A percentile compares a stretch with the other conserved stretches of the same genome.
Conservation (phyloP, 805 yeast species). For the Metschnikowia lunata region DNA sequence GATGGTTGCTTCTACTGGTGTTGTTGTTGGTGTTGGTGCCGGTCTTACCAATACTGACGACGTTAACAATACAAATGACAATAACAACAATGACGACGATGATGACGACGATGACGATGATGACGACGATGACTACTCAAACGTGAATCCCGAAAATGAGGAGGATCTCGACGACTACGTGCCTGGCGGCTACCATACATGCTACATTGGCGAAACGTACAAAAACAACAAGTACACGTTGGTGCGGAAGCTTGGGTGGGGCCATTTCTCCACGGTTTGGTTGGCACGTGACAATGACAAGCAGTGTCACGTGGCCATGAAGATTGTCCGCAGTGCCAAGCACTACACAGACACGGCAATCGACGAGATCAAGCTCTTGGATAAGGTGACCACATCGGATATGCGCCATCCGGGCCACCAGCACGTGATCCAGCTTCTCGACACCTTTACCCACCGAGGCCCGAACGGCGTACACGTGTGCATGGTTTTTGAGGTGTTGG, state of each 20-base stretch:
- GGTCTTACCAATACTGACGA: background rate
- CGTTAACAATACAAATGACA: background rate
- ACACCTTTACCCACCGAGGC: conserved; percentile 53
- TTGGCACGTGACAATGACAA: conserved; percentile 48
- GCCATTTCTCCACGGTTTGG: conserved; percentile 73
- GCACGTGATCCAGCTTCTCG: conserved; percentile 50
- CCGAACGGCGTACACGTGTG: conserved; percentile 63
- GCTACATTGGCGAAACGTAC: conserved; percentile 50
- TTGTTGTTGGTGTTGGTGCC: too few species aligned
- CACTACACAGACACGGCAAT: conserved; percentile 59
- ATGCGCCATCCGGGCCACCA: conserved; percentile 38
- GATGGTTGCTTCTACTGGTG: too few species aligned
- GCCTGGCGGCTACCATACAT: conserved; percentile 64
- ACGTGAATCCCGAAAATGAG: conserved; percentile 32
- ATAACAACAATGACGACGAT: background rate
- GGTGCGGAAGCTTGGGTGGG: conserved; percentile 63
- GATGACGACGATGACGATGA: conserved; percentile 19
- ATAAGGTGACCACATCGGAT: conserved; percentile 56
- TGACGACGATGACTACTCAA: conserved; percentile 20
- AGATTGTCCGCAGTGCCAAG: conserved; percentile 52
- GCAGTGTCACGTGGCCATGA: conserved; percentile 61
- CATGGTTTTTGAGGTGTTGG: conserved; percentile 63
- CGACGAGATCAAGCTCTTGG: conserved; percentile 65
- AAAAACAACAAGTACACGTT: conserved; percentile 36
- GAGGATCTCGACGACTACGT: conserved; percentile 52